These are phyloP conservation scores for Moringa oleifera DNA, from an alignment of 345 rosid species.

Conservation along the genomic window DNA sequence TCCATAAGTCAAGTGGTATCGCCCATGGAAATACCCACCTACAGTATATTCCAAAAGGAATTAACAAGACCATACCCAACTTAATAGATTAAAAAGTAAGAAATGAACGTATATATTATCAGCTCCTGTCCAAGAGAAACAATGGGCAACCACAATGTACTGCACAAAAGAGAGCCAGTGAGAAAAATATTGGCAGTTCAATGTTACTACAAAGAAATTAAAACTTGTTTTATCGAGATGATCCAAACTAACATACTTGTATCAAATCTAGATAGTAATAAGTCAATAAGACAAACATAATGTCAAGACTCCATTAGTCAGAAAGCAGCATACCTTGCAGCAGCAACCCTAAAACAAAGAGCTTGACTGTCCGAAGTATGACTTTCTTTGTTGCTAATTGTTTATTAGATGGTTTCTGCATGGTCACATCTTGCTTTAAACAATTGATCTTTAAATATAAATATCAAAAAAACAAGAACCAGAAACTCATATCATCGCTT, in stretches of 20 bases:
- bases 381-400: conserved; percentile 41
- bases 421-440: neutral
- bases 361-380: conserved; percentile 33
- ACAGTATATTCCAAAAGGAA: conserved; percentile 4
- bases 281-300: neutral
- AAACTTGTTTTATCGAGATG: neutral
- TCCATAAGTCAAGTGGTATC: conserved; percentile 42
- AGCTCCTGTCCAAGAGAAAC: neutral
- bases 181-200: neutral
- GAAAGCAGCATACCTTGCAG: conserved; percentile 43
- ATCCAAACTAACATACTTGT: neutral
- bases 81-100: neutral
- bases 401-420: conserved; percentile 46
- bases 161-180: neutral
- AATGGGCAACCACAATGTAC: neutral
- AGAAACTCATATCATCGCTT: no score
- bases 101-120: neutral
- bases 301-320: neutral
- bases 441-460: neutral
- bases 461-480: no score
- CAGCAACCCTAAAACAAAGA: conserved; percentile 44
- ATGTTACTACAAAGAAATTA: neutral
- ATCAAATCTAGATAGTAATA: conserved; percentile 4
- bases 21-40: conserved; percentile 66
- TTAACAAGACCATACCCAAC: conserved; percentile 1